Percentiles rank a stretch among this genome's conserved stretches.
Conservation (phyloP, 2,329 filamentous ascomycete genomes). For the Hortaea werneckii region DNA sequence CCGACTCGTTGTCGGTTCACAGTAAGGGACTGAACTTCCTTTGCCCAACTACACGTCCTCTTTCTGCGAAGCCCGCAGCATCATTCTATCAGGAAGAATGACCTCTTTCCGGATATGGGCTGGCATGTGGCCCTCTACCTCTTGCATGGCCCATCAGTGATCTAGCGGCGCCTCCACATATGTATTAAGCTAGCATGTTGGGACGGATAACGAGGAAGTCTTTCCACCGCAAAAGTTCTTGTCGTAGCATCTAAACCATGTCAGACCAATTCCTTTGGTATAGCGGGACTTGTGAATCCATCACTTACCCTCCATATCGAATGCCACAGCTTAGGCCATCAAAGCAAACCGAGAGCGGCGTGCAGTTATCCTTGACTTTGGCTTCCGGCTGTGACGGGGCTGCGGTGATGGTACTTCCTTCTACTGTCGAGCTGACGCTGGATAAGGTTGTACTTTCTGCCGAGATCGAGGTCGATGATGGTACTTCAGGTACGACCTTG, state of each 20-base stretch:
- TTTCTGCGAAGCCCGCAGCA: too few relatives aligned
- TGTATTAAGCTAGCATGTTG: conserved; percentile 1
- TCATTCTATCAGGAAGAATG: too few relatives aligned
- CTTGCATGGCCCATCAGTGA: too few relatives aligned
- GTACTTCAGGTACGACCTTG: neutral
- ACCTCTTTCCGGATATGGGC: too few relatives aligned
- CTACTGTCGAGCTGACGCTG: too few relatives aligned
- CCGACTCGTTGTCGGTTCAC: too few relatives aligned
- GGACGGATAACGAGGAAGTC: conserved; percentile 4
- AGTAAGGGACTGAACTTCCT: too few relatives aligned
- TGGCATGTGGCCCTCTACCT: too few relatives aligned
- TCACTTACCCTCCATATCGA: conserved; percentile 7
- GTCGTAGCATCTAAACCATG: conserved; percentile 5
- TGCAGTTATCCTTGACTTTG: conserved; percentile 1
- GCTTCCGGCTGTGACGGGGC: neutral
- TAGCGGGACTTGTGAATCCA: neutral
- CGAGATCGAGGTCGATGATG: neutral
- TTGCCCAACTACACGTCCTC: too few relatives aligned
- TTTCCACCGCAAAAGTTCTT: conserved; percentile 7
- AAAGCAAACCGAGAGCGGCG: conserved; percentile 2
- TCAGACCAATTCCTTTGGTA: neutral
- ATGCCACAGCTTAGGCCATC: conserved; percentile 5
- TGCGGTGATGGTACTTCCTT: neutral
- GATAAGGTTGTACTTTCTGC: too few relatives aligned
- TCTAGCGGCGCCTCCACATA: too few relatives aligned